These are phyloP conservation scores for Fusarium incarnatum DNA, from an alignment of 2,329 filamentous ascomycete species.

Conservation along the genomic window DNA sequence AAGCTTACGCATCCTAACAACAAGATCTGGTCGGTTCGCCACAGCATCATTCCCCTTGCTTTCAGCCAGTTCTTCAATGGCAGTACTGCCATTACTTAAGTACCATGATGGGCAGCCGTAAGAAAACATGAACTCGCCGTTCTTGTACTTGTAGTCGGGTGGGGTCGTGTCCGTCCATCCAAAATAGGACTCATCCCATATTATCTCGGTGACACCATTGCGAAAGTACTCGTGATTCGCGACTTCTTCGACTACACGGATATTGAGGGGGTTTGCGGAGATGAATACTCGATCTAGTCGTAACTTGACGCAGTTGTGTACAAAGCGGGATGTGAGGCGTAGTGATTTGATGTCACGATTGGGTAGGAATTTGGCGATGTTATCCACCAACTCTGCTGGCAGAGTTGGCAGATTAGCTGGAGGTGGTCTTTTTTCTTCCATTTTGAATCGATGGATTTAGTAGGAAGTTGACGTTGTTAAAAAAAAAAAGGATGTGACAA, in stretches of 20 bases:
- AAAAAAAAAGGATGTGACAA: no score
- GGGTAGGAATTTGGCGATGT: not conserved
- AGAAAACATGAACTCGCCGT: no score
- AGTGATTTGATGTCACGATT: constrained; percentile 24
- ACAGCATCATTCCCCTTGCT: not conserved
- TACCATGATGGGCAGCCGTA: no score
- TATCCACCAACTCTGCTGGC: not conserved
- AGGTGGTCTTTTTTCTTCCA: not conserved
- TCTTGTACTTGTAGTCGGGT: no score
- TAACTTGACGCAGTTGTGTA: not conserved
- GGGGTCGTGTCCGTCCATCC: rapidly evolving
- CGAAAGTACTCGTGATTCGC: constrained; percentile 52
- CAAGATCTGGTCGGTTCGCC: not conserved
- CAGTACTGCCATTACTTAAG: rapidly evolving
- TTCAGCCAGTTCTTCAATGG: rapidly evolving
- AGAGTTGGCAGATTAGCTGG: not conserved
- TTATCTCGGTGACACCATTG: constrained; percentile 51
- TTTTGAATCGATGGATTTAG: not conserved
- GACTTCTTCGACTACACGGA: constrained; percentile 52
- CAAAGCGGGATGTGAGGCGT: not conserved
- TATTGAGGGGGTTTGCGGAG: constrained; percentile 53
- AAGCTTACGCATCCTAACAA: not conserved
- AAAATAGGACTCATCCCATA: constrained; percentile 53
- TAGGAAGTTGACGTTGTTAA: rapidly evolving
- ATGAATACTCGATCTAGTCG: constrained; percentile 51